A percentile compares a stretch with the other conserved stretches of the same genome.
These are phyloP conservation scores for Boletus vinaceobasis DNA, from an alignment of 768 basidiomycete species.

Conservation along the genomic window DNA sequence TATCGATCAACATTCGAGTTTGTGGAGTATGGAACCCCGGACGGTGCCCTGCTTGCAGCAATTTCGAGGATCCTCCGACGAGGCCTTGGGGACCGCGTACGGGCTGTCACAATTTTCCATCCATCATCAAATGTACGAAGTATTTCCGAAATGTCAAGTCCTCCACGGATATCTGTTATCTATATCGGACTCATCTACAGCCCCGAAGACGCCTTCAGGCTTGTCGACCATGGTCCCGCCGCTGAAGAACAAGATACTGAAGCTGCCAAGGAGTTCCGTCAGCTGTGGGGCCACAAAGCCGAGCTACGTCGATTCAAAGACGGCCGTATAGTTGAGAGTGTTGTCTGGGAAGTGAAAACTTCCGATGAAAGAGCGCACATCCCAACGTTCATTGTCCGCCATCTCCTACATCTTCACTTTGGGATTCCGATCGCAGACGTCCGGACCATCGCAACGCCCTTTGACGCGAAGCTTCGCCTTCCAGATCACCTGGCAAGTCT, in stretches of 20 bases:
- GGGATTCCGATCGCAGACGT: slow-evolving; percentile 52
- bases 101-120: slow-evolving; percentile 60
- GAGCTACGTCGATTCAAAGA: slow-evolving; percentile 96
- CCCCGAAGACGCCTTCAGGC: slow-evolving; percentile 66
- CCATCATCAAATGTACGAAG: slow-evolving; percentile 44
- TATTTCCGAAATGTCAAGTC: slow-evolving; percentile 53
- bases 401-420: slow-evolving; percentile 77
- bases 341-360: slow-evolving; percentile 91
- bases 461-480: slow-evolving; percentile 56
- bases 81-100: slow-evolving; percentile 73
- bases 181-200: slow-evolving; percentile 77
- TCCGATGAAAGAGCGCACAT: slow-evolving; percentile 79
- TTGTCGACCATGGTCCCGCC: slow-evolving; percentile 90
- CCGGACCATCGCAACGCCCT: slow-evolving; percentile 54
- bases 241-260: slow-evolving; percentile 57
- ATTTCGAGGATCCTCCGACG: slow-evolving; percentile 49
- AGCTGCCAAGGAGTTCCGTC: slow-evolving; percentile 60
- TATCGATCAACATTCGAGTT: slow-evolving; percentile 39
- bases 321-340: slow-evolving; percentile 85
- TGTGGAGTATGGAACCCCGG: slow-evolving; percentile 56
- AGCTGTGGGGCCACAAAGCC: slow-evolving; percentile 89
- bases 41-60: slow-evolving; percentile 52
- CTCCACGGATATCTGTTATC: slow-evolving; percentile 46
- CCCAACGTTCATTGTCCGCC: slow-evolving; percentile 67
- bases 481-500: slow-evolving; percentile 50